These are phyloP conservation scores for Caryocar brasiliense DNA, from an alignment of 441 rosid species.

Conservation along the genomic window DNA sequence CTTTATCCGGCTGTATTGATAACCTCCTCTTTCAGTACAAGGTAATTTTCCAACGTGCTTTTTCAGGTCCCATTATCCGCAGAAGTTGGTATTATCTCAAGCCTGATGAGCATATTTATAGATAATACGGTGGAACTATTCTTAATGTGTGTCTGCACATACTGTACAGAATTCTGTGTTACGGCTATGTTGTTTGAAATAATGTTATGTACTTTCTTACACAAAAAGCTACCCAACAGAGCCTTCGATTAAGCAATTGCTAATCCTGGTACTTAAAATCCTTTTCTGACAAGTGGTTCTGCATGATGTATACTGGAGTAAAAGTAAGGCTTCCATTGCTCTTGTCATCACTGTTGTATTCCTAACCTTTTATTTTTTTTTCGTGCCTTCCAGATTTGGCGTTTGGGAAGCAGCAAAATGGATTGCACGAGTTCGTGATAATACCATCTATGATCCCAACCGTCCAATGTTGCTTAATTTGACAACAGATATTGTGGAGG, in stretches of 20 bases:
- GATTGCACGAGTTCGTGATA: slow-evolving; percentile 74
- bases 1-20: slow-evolving; percentile 72
- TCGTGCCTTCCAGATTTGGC: slow-evolving; percentile 57
- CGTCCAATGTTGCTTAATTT: slow-evolving; percentile 67
- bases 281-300: neutral
- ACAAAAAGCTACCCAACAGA: too few relatives aligned
- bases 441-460: slow-evolving; percentile 47
- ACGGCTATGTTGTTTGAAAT: too few relatives aligned
- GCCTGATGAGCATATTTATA: too few relatives aligned
- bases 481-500: slow-evolving; percentile 73
- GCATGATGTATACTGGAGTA: neutral
- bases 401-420: slow-evolving; percentile 99
- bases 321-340: neutral
- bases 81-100: too few relatives aligned
- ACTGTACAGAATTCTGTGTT: too few relatives aligned
- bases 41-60: slow-evolving; percentile 30
- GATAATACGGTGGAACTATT: too few relatives aligned
- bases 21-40: slow-evolving; percentile 73
- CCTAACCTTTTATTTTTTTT: neutral
- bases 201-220: too few relatives aligned
- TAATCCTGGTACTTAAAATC: too few relatives aligned
- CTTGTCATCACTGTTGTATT: neutral
- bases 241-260: too few relatives aligned
- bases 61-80: neutral
- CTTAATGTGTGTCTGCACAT: too few relatives aligned